These are phyloP conservation scores for Takakia lepidozioides DNA, from an alignment of 225 moss, liverwort and hornwort species.

Conservation along the genomic window DNA sequence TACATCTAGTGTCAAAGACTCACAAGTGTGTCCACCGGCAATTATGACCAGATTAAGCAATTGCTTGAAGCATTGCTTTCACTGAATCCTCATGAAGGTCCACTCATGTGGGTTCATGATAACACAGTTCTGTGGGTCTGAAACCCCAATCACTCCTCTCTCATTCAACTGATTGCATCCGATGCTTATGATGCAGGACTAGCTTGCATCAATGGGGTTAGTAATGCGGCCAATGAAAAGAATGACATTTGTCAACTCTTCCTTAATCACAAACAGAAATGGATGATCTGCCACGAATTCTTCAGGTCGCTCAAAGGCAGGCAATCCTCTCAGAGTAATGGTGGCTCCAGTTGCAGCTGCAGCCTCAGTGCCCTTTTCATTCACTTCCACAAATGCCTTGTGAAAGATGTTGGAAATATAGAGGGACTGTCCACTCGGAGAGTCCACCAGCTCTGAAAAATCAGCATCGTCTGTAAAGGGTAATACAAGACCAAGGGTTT, in stretches of 20 bases:
- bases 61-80: no score
- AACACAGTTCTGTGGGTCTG: no score
- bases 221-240: conserved; percentile 39
- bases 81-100: no score
- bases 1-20: no score
- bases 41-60: no score
- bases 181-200: no score
- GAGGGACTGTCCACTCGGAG: no score
- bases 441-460: conserved; percentile 46
- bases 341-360: conserved; percentile 26
- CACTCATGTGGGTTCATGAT: no score
- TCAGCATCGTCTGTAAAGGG: conserved; percentile 42
- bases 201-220: conserved; percentile 12
- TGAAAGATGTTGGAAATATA: conserved; percentile 37
- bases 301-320: conserved; percentile 6
- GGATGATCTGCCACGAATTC: conserved; percentile 52
- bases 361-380: conserved; percentile 67
- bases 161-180: no score
- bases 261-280: conserved; percentile 42
- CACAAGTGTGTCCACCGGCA: no score
- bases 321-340: conserved; percentile 2
- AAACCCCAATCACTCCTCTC: no score
- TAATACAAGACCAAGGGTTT: conserved; percentile 29
- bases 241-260: conserved; percentile 26
- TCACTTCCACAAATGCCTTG: conserved; percentile 60